A percentile compares a stretch with the other conserved stretches of the same genome.
These are phyloP conservation scores for Cystofilobasidium bisporidii DNA, from an alignment of 768 basidiomycete species.

Conservation along the genomic window DNA sequence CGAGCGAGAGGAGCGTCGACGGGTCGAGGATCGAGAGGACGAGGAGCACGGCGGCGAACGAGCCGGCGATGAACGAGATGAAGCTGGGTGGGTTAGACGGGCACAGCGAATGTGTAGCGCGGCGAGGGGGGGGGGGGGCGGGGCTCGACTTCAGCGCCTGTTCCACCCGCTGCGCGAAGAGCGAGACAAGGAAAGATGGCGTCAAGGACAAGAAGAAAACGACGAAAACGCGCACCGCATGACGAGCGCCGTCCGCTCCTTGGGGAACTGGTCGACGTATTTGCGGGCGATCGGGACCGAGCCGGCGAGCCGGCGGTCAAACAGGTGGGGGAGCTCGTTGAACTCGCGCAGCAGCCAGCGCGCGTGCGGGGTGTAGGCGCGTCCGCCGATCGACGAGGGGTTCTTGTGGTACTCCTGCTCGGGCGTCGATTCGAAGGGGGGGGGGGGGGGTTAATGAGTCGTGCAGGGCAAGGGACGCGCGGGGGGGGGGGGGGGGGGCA, in stretches of 20 bases:
- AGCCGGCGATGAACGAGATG: slow-evolving; percentile 88
- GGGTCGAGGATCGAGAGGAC: slow-evolving; percentile 87
- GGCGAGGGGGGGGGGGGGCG: no score
- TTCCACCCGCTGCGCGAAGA: no score
- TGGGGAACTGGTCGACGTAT: slow-evolving; percentile 97
- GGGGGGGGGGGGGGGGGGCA: no score
- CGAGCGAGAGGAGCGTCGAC: slow-evolving; percentile 84
- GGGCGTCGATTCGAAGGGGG: neutral
- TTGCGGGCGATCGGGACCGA: slow-evolving; percentile 83
- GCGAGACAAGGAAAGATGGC: no score
- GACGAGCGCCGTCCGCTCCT: slow-evolving; percentile 77
- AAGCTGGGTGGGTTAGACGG: no score
- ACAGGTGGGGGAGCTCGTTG: slow-evolving; percentile 92
- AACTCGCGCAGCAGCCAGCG: slow-evolving; percentile 99
- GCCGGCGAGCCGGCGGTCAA: slow-evolving; percentile 71
- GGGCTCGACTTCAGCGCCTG: no score
- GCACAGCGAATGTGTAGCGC: no score
- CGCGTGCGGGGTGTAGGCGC: slow-evolving; percentile 86
- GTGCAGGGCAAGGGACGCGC: no score
- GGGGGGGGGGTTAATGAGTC: no score
- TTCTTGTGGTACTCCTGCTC: slow-evolving; percentile 99
- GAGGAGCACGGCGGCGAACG: slow-evolving; percentile 89
- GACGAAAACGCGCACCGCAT: slow-evolving; percentile 90
- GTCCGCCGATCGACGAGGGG: slow-evolving; percentile 83
- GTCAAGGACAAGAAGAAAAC: no score